phyloP scores from a whole-genome alignment of 2,329 filamentous ascomycete species.

The Aspergillus fijiensis region DNA sequence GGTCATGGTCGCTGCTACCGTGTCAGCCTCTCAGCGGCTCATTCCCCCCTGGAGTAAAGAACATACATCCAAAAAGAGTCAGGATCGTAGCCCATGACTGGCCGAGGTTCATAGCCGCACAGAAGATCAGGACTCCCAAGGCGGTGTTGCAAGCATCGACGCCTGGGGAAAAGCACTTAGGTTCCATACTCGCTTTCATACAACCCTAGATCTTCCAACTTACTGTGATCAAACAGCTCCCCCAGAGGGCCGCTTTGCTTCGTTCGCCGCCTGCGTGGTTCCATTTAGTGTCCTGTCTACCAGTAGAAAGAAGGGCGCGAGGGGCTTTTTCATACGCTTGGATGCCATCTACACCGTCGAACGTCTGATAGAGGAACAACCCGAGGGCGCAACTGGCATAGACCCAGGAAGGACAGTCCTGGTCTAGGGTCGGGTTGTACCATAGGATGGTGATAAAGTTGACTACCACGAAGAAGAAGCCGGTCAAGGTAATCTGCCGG shows the following conservation, averaged over 20 bases:
- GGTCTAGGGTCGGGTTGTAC: conserved; percentile 92
- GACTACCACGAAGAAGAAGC: conserved; percentile 82
- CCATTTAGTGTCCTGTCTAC: conserved; percentile 11
- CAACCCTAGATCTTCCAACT: conserved; percentile 15
- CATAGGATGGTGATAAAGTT: conserved; percentile 92
- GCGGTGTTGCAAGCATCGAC: conserved; percentile 95
- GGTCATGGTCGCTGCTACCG: conserved; percentile 70
- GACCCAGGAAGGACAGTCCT: conserved; percentile 92
- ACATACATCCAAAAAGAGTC: conserved; percentile 75
- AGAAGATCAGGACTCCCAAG: conserved; percentile 90
- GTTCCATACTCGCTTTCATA: background rate
- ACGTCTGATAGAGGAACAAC: conserved; percentile 94
- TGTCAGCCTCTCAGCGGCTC: conserved; percentile 3
- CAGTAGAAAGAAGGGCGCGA: conserved; percentile 3
- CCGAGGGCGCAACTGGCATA: conserved; percentile 89
- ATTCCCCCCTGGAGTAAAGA: background rate
- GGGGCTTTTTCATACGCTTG: conserved; percentile 68
- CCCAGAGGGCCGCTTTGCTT: conserved; percentile 89
- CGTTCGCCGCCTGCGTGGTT: conserved; percentile 67
- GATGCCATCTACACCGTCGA: conserved; percentile 92
- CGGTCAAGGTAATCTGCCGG: conserved; percentile 75
- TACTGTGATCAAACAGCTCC: conserved; percentile 93
- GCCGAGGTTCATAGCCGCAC: conserved; percentile 87
- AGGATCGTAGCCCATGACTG: conserved; percentile 87
- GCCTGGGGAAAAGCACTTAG: conserved; percentile 36